Evolutionary conservation across 495 filamentous ascomycete genomes (phyloP).

Genomic region (Xylaria scruposa): DNA sequence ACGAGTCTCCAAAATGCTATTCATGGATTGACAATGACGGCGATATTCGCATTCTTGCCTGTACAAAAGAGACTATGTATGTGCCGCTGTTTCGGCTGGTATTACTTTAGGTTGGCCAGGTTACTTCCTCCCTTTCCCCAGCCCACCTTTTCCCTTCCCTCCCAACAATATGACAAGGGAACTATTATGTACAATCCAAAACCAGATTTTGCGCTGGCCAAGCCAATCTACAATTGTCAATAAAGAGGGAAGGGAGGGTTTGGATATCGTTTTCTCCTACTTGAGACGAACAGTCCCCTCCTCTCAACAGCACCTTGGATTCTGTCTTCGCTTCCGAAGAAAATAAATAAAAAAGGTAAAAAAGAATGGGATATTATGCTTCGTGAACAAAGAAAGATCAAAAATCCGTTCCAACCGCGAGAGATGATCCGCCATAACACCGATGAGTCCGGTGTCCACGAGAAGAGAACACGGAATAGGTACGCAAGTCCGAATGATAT

Average conservation of each 20-base stretch:
- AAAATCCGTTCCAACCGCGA: conserved; percentile 14
- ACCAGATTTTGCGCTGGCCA: neutral
- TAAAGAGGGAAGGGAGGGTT: neutral
- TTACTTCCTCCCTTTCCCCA: conserved; percentile 14
- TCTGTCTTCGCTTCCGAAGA: conserved; percentile 13
- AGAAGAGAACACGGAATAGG: conserved; percentile 29
- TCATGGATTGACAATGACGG: neutral
- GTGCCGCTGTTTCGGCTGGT: conserved; percentile 21
- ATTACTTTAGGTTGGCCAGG: conserved; percentile 15
- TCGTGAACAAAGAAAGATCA: conserved; percentile 14
- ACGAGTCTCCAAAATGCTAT: neutral
- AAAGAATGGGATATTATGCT: conserved; percentile 24
- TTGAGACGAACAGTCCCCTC: neutral
- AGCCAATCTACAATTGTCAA: conserved; percentile 12
- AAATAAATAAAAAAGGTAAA: neutral
- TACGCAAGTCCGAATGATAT: conserved; percentile 35
- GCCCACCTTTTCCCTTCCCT: neutral
- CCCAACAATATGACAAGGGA: conserved; percentile 4
- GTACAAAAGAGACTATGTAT: conserved; percentile 15
- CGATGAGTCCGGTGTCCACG: conserved; percentile 27
- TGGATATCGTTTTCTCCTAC: neutral
- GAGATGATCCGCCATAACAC: conserved; percentile 33
- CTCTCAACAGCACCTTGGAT: conserved; percentile 5
- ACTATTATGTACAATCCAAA: conserved; percentile 24
- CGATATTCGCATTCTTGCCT: conserved; percentile 4